Conservation (phyloP, 257 asterid genomes). For the Ligustrum vulgare region DNA sequence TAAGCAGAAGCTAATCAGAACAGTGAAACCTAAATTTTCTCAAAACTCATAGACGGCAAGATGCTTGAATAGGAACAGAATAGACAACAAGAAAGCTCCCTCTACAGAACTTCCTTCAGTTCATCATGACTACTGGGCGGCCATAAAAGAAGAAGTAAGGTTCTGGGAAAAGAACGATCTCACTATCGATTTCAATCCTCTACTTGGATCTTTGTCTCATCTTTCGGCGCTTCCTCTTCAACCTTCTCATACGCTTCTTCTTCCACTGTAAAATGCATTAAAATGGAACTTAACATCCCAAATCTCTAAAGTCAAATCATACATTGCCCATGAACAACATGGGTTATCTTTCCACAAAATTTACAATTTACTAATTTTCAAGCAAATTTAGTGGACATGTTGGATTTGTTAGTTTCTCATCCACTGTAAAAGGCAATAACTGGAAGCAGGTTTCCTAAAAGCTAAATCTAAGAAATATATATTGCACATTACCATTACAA, state of each 20-base stretch:
- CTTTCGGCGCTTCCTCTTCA: conserved; percentile 12
- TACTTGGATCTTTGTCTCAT: conserved; percentile 7
- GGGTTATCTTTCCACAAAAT: neutral
- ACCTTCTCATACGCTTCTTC: conserved; percentile 17
- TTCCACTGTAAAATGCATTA: conserved; percentile 12
- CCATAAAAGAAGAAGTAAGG: neutral
- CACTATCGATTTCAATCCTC: neutral
- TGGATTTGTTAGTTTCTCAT: neutral
- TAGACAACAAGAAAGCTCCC: neutral
- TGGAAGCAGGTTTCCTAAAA: no score
- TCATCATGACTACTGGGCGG: neutral
- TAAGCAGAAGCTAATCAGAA: neutral
- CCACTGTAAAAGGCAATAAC: no score
- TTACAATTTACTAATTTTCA: no score
- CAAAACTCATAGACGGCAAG: neutral
- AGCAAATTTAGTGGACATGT: neutral
- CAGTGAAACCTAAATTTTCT: neutral
- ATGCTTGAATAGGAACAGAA: neutral
- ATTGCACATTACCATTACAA: no score
- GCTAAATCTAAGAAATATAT: no score
- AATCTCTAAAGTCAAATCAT: neutral
- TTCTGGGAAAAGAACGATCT: neutral
- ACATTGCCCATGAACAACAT: neutral
- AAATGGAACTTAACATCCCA: neutral
- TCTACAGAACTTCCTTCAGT: neutral